These are phyloP conservation scores for Sonneratia caseolaris DNA, from an alignment of 345 rosid species.

Conservation along the genomic window DNA sequence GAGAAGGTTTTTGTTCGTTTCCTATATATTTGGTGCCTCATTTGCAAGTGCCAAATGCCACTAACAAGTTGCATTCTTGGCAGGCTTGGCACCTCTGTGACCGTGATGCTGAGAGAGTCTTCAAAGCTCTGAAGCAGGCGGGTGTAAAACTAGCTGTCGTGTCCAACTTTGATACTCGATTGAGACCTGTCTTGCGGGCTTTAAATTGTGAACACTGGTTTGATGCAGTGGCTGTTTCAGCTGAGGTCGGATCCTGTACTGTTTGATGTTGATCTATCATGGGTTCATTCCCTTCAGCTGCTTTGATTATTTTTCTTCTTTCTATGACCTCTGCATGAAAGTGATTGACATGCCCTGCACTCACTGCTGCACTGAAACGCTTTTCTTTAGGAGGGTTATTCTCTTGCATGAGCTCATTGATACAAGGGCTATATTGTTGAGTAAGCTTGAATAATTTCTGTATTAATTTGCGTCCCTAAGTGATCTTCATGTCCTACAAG, in stretches of 20 bases:
- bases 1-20: constrained; percentile 39
- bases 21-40: not conserved
- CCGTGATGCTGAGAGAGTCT: constrained; percentile 81
- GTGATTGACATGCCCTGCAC: not conserved
- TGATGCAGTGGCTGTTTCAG: constrained; percentile 94
- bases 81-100: constrained; percentile 99
- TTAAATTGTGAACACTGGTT: constrained; percentile 88
- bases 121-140: constrained; percentile 60
- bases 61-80: constrained; percentile 4
- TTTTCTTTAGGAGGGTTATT: not conserved
- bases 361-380: not conserved
- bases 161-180: constrained; percentile 91
- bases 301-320: not conserved
- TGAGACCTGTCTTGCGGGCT: constrained; percentile 76
- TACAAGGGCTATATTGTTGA: not conserved
- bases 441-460: not conserved
- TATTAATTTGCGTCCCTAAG: not conserved
- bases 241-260: constrained; percentile 53
- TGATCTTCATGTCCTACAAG: constrained; percentile 2
- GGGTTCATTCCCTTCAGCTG: not conserved
- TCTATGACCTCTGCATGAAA: not conserved
- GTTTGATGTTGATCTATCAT: not conserved
- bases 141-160: constrained; percentile 87
- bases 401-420: not conserved
- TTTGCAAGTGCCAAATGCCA: not conserved